These are phyloP conservation scores for Kwoniella pini DNA, from an alignment of 768 basidiomycete species.

Conservation along the genomic window DNA sequence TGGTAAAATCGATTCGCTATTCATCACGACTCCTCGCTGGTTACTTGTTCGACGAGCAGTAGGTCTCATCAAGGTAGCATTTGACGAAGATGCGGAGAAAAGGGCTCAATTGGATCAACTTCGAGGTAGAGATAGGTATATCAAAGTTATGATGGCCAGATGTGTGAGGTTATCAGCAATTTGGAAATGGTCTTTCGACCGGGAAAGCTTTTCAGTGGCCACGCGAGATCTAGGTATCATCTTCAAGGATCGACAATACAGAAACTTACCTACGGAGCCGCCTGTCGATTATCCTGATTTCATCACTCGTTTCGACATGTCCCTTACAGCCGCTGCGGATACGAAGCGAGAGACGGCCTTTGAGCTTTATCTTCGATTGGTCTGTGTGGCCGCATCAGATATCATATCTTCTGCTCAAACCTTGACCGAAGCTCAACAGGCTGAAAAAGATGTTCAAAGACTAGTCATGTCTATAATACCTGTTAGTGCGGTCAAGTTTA, in stretches of 20 bases:
- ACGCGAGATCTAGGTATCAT: conserved; percentile 65
- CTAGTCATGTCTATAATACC: conserved; percentile 72
- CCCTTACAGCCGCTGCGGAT: conserved; percentile 60
- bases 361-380: conserved; percentile 75
- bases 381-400: conserved; percentile 65
- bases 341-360: conserved; percentile 67
- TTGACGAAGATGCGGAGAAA: conserved; percentile 57
- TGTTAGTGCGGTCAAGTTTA: conserved; percentile 68
- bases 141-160: conserved; percentile 68
- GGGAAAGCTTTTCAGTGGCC: conserved; percentile 62
- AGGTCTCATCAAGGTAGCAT: conserved; percentile 61
- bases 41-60: conserved; percentile 64
- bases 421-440: conserved; percentile 47
- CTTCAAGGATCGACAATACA: conserved; percentile 74
- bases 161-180: conserved; percentile 70
- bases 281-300: conserved; percentile 72
- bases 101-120: conserved; percentile 57
- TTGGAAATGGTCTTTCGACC: conserved; percentile 74
- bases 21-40: conserved; percentile 60
- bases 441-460: conserved; percentile 62
- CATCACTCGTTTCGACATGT: conserved; percentile 62
- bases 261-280: conserved; percentile 64
- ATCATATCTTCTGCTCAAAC: conserved; percentile 35
- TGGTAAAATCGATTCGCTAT: conserved; percentile 61
- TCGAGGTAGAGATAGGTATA: conserved; percentile 68